These are phyloP conservation scores for Rhynchospora breviuscula DNA, from an alignment of 176 grass and related monocot genomes.

Conservation along the genomic window DNA sequence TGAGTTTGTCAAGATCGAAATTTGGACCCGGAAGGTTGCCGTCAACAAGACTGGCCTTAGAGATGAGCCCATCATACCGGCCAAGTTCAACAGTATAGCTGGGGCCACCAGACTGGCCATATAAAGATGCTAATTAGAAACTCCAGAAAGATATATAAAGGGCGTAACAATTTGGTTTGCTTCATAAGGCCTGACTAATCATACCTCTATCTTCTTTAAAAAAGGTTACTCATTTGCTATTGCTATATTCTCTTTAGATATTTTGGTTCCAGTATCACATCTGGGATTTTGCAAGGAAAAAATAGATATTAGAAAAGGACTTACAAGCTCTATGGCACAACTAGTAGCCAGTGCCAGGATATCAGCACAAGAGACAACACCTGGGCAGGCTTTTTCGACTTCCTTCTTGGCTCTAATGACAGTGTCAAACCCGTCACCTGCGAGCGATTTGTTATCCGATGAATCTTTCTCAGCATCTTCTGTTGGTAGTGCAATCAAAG, in stretches of 20 bases:
- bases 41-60: conserved; percentile 42
- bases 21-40: conserved; percentile 52
- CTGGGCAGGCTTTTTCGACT: conserved; percentile 58
- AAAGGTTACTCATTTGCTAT: too few relatives aligned
- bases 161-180: too few relatives aligned
- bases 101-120: conserved; percentile 43
- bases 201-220: too few relatives aligned
- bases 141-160: neutral
- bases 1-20: conserved; percentile 51
- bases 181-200: too few relatives aligned
- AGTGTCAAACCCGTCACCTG: conserved; percentile 85
- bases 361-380: conserved; percentile 78
- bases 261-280: neutral
- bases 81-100: conserved; percentile 62
- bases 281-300: neutral
- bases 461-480: conserved; percentile 79
- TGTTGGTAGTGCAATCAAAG: conserved; percentile 38
- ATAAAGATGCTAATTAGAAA: neutral
- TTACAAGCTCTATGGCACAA: conserved; percentile 60
- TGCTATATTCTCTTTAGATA: too few relatives aligned
- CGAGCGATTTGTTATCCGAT: conserved; percentile 63
- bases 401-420: conserved; percentile 47
- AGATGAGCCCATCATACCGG: conserved; percentile 52
- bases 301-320: neutral
- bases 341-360: conserved; percentile 62